A percentile compares a stretch with the other conserved stretches of the same genome.
phyloP scores from a whole-genome alignment of 208 protist genomes.

The Ichthyophonus hoferi region DNA sequence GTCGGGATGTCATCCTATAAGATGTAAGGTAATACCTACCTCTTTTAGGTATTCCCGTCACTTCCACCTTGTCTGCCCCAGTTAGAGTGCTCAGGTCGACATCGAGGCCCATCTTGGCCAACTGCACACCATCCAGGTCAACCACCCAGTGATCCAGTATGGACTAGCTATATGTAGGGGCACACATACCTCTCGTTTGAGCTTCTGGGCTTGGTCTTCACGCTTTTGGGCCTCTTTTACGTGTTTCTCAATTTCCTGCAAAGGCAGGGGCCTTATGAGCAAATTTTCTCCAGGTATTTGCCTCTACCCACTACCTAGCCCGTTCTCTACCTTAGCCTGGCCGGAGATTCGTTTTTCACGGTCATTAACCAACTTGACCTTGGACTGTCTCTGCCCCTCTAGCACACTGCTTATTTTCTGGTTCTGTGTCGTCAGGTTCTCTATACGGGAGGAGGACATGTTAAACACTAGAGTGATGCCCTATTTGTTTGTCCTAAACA shows the following conservation, averaged over 20 bases:
- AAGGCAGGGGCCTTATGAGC: neutral
- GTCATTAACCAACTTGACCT: neutral
- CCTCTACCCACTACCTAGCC: too few species aligned
- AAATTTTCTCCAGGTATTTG: too few species aligned
- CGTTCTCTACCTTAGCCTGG: neutral
- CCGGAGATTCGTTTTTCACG: neutral
- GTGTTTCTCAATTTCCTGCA: neutral
- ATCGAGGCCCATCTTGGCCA: neutral
- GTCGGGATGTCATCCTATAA: too few species aligned
- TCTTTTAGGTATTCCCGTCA: too few species aligned
- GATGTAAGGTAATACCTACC: too few species aligned
- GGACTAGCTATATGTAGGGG: too few species aligned
- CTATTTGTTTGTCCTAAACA: too few species aligned
- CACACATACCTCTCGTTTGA: neutral
- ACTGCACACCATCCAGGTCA: too few species aligned
- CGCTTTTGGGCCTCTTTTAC: neutral
- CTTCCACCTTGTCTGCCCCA: too few species aligned
- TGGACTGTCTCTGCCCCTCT: neutral
- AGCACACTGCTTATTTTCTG: neutral
- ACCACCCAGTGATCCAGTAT: too few species aligned
- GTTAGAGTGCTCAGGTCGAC: neutral
- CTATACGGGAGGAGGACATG: too few species aligned
- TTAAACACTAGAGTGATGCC: too few species aligned
- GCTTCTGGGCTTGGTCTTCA: neutral
- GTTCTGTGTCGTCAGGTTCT: neutral